Percentiles rank a stretch among this genome's conserved stretches.
These are phyloP conservation scores for Deuterostichococcus epilithicus DNA, from an alignment of 139 green algal species.

Conservation along the genomic window DNA sequence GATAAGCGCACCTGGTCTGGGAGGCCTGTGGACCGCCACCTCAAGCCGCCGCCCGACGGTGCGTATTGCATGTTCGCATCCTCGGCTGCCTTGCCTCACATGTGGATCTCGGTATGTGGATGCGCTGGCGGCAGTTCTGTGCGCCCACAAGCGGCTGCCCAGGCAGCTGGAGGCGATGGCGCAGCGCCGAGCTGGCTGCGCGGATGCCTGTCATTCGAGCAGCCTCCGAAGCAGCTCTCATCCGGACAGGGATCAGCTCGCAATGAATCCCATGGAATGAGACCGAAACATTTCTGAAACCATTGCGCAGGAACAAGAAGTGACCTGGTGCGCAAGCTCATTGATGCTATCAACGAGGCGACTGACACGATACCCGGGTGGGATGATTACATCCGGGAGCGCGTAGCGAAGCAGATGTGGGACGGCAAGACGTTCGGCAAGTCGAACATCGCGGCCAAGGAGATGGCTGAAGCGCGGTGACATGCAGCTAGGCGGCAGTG, in stretches of 20 bases:
- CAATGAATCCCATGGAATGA: neutral
- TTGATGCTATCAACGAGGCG: constrained; percentile 55
- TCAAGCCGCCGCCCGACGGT: constrained; percentile 36
- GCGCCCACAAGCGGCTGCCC: too few relatives aligned
- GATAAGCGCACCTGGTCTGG: constrained; percentile 87
- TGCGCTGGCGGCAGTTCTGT: too few relatives aligned
- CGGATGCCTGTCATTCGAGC: too few relatives aligned
- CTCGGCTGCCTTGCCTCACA: too few relatives aligned
- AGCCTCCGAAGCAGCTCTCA: too few relatives aligned
- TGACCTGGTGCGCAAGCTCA: constrained; percentile 38
- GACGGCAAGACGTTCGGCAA: constrained; percentile 26
- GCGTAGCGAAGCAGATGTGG: constrained; percentile 42
- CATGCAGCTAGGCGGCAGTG: too few relatives aligned
- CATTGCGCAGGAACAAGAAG: neutral
- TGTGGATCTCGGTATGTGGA: too few relatives aligned
- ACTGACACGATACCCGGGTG: constrained; percentile 63
- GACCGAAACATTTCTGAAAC: neutral
- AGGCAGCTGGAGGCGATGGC: too few relatives aligned
- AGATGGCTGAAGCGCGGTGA: neutral
- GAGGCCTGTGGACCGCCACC: constrained; percentile 55
- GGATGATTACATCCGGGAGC: constrained; percentile 69
- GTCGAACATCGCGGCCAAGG: neutral
- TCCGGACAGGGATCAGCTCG: too few relatives aligned
- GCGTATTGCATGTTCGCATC: neutral
- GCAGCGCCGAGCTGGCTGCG: too few relatives aligned